Evolutionary conservation across 257 asterid species (phyloP).

Genomic region (Salvia rosmarinus): DNA sequence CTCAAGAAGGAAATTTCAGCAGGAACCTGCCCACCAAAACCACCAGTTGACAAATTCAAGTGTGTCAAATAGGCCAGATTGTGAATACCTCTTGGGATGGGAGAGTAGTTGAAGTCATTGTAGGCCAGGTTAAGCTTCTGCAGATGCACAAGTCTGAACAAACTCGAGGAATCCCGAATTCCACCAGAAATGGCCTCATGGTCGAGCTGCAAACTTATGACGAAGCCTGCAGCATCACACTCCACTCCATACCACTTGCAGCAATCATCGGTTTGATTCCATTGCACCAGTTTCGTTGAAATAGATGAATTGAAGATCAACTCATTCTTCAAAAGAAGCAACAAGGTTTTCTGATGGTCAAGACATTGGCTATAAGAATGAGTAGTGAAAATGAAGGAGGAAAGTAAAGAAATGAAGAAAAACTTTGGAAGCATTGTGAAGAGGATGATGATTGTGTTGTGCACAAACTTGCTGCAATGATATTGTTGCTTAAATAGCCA

Average conservation of each 20-base stretch:
- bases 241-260: not conserved
- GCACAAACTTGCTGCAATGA: no score
- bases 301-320: not conserved
- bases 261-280: not conserved
- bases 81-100: not conserved
- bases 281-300: not conserved
- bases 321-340: not conserved
- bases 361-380: not conserved
- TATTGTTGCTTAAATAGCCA: no score
- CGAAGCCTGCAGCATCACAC: not conserved
- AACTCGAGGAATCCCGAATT: not conserved
- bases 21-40: not conserved
- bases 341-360: not conserved
- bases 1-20: not conserved
- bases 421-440: no score
- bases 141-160: not conserved
- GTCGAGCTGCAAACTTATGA: not conserved
- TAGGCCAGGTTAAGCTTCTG: not conserved
- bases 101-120: not conserved
- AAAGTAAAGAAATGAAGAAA: no score
- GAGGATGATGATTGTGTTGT: no score
- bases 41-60: not conserved
- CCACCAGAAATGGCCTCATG: not conserved
- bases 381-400: not conserved
- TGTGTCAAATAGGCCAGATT: not conserved